Base-by-base conservation (phyloP, 2,329 filamentous ascomycete genomes). In the Neospermospora avenae region DNA sequence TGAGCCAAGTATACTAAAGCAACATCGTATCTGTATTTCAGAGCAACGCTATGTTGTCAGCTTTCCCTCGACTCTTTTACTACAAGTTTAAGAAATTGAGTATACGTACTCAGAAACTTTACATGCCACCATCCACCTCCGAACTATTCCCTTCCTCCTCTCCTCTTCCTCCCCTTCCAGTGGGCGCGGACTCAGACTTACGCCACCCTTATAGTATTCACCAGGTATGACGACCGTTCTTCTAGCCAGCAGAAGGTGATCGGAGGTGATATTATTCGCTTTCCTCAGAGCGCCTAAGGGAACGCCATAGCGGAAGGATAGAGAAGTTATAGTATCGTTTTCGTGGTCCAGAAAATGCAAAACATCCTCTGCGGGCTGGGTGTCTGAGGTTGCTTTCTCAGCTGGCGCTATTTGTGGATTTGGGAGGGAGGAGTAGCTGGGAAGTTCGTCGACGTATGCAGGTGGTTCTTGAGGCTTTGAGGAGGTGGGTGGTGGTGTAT, bases 81-180 rank as follows among this genome's bases (percentile, higher is more conserved):
- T 34, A 42, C 20, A 20, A 11, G 24, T 48, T 16, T 24, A 25
- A 11, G 7, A 22, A n/a, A 46, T 41, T 24, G 51, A 41, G 2
- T 58, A 8, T 41, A 77, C 80, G 75, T 86, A 93, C 78, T 93
- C 88, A 24, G 83, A 77, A 28, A 90, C 87, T 72, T 93, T 93
- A 75, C 87, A 90, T 1, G 81, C 80, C 2, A 91, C 85, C 90
- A 93, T 93, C 79, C 88, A 93, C 63, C 88, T 83, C 44, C 90
- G 80, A 35, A 93, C 80, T 70, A 86, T 87, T 18, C 77, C 80
- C 75, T 90, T 93, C 63, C 85, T 81, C 53, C 82, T 77, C 74
- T 90, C 87, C 69, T 91, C 89, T 48, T 89, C 87, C 70, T 91
- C 89, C 51, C 87, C 85, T 57, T 89, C 88, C n/a, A 90, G 68